Conservation (phyloP, 441 rosid genomes). For the Pelargonium fulgidum region DNA sequence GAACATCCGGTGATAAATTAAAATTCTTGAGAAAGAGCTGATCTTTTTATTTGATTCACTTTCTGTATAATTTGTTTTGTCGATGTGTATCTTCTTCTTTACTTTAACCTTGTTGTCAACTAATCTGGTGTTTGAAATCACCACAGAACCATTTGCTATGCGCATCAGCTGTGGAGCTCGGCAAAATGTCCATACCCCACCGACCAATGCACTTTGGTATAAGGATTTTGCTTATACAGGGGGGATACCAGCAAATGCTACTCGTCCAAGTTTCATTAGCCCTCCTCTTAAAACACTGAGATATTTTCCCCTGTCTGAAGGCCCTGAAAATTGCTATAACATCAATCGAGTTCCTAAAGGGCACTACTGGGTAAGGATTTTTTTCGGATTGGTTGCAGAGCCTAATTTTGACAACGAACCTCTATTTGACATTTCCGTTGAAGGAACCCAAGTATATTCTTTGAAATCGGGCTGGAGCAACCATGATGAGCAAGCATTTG, state of each 20-base stretch:
- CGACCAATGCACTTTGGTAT: slow-evolving; percentile 78
- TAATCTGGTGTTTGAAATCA: not conserved
- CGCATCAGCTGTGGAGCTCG: slow-evolving; percentile 93
- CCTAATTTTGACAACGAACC: slow-evolving; percentile 64
- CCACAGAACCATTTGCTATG: slow-evolving; percentile 74
- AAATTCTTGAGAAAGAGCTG: not conserved
- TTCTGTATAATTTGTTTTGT: too few species aligned
- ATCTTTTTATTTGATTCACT: not conserved
- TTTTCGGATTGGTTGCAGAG: slow-evolving; percentile 49
- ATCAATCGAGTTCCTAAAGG: slow-evolving; percentile 65
- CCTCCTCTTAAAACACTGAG: slow-evolving; percentile 73
- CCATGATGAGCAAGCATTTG: slow-evolving; percentile 69
- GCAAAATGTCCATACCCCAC: slow-evolving; percentile 45
- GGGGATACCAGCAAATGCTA: slow-evolving; percentile 65
- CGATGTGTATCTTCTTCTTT: not conserved
- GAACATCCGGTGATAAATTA: not conserved
- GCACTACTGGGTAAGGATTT: slow-evolving; percentile 72
- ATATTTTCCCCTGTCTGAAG: slow-evolving; percentile 78
- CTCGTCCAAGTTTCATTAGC: slow-evolving; percentile 43
- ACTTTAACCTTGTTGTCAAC: slow-evolving; percentile 18
- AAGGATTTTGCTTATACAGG: slow-evolving; percentile 94
- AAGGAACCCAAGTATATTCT: slow-evolving; percentile 77
- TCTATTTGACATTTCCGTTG: slow-evolving; percentile 75
- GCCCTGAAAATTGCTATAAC: slow-evolving; percentile 81
- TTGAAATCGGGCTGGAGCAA: slow-evolving; percentile 75